phyloP scores from a whole-genome alignment of 2,329 filamentous ascomycete genomes.

The Scytalidium lignicola region DNA sequence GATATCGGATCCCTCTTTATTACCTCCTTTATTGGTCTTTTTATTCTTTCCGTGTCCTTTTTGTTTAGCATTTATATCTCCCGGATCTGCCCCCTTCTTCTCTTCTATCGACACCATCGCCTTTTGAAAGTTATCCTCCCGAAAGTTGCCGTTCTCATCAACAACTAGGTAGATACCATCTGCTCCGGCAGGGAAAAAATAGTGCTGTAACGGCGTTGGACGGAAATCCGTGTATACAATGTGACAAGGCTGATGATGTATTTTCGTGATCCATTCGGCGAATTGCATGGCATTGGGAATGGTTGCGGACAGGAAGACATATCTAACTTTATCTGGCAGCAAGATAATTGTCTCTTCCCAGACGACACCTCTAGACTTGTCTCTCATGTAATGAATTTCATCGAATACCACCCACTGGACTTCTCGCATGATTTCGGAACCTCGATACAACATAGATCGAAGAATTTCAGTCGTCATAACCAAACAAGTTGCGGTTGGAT shows the following conservation, averaged over 20 bases:
- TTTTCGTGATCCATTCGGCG: constrained; percentile 98
- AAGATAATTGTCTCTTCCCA: constrained; percentile 99
- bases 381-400: constrained; percentile 97
- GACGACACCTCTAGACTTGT: constrained; percentile 89
- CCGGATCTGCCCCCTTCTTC: constrained; percentile 78
- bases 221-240: constrained; percentile 99
- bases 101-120: constrained; percentile 89
- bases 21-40: constrained; percentile 83
- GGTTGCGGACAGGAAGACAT: constrained; percentile 95
- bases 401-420: constrained; percentile 98
- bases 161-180: constrained; percentile 92
- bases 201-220: constrained; percentile 93
- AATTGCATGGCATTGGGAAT: constrained; percentile 99
- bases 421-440: constrained; percentile 98
- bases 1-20: constrained; percentile 72
- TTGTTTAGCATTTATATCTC: constrained; percentile 71
- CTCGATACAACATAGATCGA: constrained; percentile 95
- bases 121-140: constrained; percentile 95
- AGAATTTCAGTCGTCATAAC: constrained; percentile 99
- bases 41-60: constrained; percentile 91
- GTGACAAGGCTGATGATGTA: constrained; percentile 94
- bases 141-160: constrained; percentile 93
- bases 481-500: constrained; percentile 93
- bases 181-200: constrained; percentile 90
- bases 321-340: constrained; percentile 95